Evolutionary conservation across 179 eudicot genomes (phyloP).

Genomic region (Silene vulgaris): DNA sequence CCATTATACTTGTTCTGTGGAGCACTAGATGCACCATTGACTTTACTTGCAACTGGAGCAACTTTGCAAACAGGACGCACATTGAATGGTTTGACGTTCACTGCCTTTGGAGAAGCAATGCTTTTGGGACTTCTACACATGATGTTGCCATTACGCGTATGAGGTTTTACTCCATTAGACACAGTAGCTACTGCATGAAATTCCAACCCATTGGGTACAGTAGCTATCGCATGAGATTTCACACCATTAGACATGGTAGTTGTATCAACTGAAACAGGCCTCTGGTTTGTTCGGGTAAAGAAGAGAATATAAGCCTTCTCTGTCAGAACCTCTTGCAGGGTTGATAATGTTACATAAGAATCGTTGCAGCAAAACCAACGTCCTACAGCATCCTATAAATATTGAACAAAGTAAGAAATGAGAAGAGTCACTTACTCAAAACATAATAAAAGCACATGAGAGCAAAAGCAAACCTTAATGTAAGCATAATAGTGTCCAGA

Average conservation of each 20-base stretch:
- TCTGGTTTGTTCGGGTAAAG: slow-evolving; percentile 72
- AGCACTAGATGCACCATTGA: slow-evolving; percentile 33
- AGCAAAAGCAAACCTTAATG: slow-evolving; percentile 57
- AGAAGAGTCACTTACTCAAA: background rate
- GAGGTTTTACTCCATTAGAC: slow-evolving; percentile 46
- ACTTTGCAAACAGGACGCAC: slow-evolving; percentile 32
- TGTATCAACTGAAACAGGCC: slow-evolving; percentile 41
- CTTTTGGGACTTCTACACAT: slow-evolving; percentile 29
- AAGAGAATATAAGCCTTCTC: slow-evolving; percentile 94
- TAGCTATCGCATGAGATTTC: slow-evolving; percentile 39
- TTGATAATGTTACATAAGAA: slow-evolving; percentile 61
- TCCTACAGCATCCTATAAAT: slow-evolving; percentile 66
- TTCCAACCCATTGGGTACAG: slow-evolving; percentile 47
- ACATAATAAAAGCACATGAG: slow-evolving; percentile 5
- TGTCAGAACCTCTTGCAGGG: slow-evolving; percentile 69
- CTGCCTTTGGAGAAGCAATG: slow-evolving; percentile 28
- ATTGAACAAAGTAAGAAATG: slow-evolving; percentile 21
- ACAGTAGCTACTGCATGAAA: slow-evolving; percentile 32
- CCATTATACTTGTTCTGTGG: slow-evolving; percentile 36
- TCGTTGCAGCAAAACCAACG: slow-evolving; percentile 99
- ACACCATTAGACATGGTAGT: slow-evolving; percentile 45
- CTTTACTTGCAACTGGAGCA: slow-evolving; percentile 33
- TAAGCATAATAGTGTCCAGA: slow-evolving; percentile 97
- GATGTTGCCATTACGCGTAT: slow-evolving; percentile 36
- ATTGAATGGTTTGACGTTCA: slow-evolving; percentile 26